phyloP scores from a whole-genome alignment of 169 alveolate genomes.

The Cystoisospora suis region DNA sequence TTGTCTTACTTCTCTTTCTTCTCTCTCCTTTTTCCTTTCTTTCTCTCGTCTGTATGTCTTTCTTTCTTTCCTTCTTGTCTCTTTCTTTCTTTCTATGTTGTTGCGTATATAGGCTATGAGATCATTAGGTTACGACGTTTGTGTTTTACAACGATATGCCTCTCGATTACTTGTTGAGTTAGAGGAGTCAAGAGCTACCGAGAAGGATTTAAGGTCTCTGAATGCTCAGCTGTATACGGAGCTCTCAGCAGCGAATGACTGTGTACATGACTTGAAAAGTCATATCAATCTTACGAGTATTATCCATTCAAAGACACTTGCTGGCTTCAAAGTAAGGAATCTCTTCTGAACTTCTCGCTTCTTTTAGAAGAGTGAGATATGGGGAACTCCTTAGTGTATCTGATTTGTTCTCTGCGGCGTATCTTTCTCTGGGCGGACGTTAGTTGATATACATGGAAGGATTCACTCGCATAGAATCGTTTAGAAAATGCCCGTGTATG shows the following conservation, averaged over 20 bases:
- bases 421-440: too few relatives aligned
- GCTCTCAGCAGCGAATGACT: constrained; percentile 72
- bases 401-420: too few relatives aligned
- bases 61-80: background rate
- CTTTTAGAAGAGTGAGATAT: too few relatives aligned
- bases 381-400: too few relatives aligned
- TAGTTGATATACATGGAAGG: too few relatives aligned
- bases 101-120: background rate
- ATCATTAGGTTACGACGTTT: constrained; percentile 71
- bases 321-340: background rate
- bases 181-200: constrained; percentile 77
- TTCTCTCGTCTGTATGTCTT: too few relatives aligned
- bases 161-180: constrained; percentile 67
- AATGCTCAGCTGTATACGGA: constrained; percentile 73
- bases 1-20: too few relatives aligned
- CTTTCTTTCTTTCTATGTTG: background rate
- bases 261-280: constrained; percentile 64
- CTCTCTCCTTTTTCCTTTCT: too few relatives aligned
- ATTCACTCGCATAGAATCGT: too few relatives aligned
- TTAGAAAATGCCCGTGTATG: too few relatives aligned
- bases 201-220: constrained; percentile 72
- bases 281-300: constrained; percentile 62
- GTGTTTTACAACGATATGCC: constrained; percentile 74
- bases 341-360: too few relatives aligned
- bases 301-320: background rate